Evolutionary conservation across 2,329 filamentous ascomycete species (phyloP).

Genomic region (Aspergillus novoparasiticus): DNA sequence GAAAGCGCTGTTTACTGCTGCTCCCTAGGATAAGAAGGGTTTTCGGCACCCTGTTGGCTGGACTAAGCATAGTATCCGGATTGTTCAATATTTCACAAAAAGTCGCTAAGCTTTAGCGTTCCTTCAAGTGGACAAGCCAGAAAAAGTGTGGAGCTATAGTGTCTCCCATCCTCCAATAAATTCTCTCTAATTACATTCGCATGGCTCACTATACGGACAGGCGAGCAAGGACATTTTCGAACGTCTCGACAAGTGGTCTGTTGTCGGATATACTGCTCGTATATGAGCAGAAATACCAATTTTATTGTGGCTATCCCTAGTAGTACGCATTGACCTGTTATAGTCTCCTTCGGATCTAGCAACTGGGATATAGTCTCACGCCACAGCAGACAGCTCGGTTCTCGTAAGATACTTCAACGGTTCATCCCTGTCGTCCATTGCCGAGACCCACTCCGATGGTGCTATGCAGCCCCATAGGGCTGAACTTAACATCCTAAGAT

Average conservation of each 20-base stretch:
- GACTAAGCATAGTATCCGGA: background rate
- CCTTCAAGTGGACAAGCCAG: background rate
- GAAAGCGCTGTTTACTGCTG: background rate
- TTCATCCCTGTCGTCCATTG: background rate
- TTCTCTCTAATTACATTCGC: background rate
- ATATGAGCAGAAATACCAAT: background rate
- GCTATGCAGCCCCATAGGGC: background rate
- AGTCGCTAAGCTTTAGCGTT: background rate
- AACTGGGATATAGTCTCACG: background rate
- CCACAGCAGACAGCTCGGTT: background rate
- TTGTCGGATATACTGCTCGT: background rate
- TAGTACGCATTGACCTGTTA: background rate
- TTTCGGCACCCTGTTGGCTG: background rate
- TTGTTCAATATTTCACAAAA: background rate
- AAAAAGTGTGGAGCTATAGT: background rate
- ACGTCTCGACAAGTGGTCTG: background rate
- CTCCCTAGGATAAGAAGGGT: background rate
- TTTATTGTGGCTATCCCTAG: background rate
- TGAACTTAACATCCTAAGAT: background rate
- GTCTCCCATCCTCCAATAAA: background rate
- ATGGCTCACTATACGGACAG: background rate
- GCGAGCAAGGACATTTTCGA: background rate
- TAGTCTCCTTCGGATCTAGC: background rate
- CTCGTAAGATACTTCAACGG: background rate
- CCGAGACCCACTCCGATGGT: background rate